Conservation (phyloP, 495 filamentous ascomycete species). For the Aspergillus olivimuriae region DNA sequence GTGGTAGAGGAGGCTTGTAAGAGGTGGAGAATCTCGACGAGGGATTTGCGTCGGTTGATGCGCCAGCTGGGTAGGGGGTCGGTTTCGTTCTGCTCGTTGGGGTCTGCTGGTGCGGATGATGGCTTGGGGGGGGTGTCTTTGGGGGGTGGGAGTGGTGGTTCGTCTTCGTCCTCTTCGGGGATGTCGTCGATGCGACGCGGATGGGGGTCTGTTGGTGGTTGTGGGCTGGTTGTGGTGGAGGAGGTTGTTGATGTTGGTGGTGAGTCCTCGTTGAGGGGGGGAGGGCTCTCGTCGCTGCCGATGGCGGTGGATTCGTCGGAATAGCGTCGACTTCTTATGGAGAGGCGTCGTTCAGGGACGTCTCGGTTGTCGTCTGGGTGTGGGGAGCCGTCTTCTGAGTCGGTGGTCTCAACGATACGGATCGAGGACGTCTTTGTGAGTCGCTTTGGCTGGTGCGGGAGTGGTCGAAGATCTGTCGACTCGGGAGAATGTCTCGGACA, state of each 20-base stretch:
- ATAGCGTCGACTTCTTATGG: too few species aligned
- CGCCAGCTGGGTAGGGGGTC: slow-evolving; percentile 9
- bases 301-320: too few species aligned
- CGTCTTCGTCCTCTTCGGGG: slow-evolving; percentile 11
- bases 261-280: not conserved
- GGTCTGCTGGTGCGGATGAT: not conserved
- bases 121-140: too few species aligned
- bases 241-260: not conserved
- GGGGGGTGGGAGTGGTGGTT: too few species aligned
- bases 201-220: slow-evolving; percentile 1
- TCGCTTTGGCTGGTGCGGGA: not conserved
- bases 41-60: slow-evolving; percentile 16
- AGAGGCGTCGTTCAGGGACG: too few species aligned
- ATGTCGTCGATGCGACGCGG: slow-evolving; percentile 16
- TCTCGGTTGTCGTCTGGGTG: too few species aligned
- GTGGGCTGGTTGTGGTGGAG: not conserved
- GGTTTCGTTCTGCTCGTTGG: not conserved
- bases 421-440: not conserved
- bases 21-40: slow-evolving; percentile 18
- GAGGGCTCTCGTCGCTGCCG: not conserved
- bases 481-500: too few species aligned
- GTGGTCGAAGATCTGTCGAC: too few species aligned
- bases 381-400: not conserved
- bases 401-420: not conserved
- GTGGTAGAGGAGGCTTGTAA: slow-evolving; percentile 5